Evolutionary conservation across 2,329 filamentous ascomycete species (phyloP).

Genomic region (Diaporthe nobilis): DNA sequence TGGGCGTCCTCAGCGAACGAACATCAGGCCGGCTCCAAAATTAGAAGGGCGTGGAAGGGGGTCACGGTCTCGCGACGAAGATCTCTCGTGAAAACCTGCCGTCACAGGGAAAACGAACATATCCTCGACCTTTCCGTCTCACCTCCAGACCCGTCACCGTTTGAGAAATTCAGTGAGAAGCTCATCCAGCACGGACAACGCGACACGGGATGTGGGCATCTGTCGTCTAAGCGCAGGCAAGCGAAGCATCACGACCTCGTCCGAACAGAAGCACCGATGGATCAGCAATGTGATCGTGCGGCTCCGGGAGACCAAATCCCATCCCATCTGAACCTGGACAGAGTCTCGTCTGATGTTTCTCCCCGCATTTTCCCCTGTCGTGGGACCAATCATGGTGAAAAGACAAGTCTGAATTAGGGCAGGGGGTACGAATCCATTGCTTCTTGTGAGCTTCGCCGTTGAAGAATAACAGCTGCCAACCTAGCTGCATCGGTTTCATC

Average conservation of each 20-base stretch:
- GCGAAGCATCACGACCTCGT: background rate
- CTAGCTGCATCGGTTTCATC: slow-evolving; percentile 1
- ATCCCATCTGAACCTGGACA: background rate
- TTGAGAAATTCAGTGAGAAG: slow-evolving; percentile 7
- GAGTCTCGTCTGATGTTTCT: slow-evolving; percentile 3
- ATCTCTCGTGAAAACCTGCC: slow-evolving; percentile 8
- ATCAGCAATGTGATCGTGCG: slow-evolving; percentile 1
- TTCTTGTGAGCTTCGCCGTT: slow-evolving; percentile 9
- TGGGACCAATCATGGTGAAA: background rate
- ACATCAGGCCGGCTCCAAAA: background rate
- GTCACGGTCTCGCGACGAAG: background rate
- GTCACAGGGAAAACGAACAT: background rate
- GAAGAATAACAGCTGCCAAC: background rate
- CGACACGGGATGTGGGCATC: slow-evolving; percentile 3
- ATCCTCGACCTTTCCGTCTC: slow-evolving; percentile 3
- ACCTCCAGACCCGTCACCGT: background rate
- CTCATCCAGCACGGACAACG: slow-evolving; percentile 13
- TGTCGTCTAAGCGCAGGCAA: slow-evolving; percentile 12
- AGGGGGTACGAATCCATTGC: slow-evolving; percentile 14
- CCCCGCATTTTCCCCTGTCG: background rate
- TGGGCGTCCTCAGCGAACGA: background rate
- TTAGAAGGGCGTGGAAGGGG: background rate
- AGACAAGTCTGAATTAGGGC: slow-evolving; percentile 9
- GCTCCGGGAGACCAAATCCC: background rate
- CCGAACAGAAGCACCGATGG: background rate